These are phyloP conservation scores for Solanum dulcamara DNA, from an alignment of 257 asterid species.

Conservation along the genomic window DNA sequence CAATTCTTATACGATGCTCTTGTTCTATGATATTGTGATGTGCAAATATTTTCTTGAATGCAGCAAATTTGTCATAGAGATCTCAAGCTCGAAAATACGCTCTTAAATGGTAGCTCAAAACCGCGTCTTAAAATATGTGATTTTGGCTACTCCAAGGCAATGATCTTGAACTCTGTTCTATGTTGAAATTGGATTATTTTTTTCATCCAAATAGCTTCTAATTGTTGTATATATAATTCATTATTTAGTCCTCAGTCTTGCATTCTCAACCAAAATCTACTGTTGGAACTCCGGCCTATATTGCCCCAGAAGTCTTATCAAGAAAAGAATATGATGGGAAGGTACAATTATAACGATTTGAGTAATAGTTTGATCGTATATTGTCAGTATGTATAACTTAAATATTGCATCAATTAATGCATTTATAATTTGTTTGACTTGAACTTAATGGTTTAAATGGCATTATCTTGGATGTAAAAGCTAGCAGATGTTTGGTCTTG, in stretches of 20 bases:
- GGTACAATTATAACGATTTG: conserved; percentile 16
- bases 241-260: conserved; percentile 49
- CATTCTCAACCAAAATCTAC: conserved; percentile 98
- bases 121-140: conserved; percentile 74
- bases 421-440: neutral
- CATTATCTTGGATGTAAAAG: conserved; percentile 14
- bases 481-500: conserved; percentile 99
- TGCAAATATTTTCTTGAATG: neutral
- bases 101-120: conserved; percentile 54
- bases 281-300: conserved; percentile 84
- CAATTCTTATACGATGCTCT: neutral
- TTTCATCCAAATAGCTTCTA: neutral
- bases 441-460: neutral
- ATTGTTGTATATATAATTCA: neutral
- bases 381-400: neutral
- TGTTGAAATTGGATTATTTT: neutral
- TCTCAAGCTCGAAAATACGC: conserved; percentile 73
- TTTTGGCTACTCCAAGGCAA: conserved; percentile 75
- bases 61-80: conserved; percentile 86
- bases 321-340: conserved; percentile 82
- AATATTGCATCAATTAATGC: neutral
- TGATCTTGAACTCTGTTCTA: neutral
- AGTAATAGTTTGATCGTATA: neutral
- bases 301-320: conserved; percentile 80
- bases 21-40: neutral